phyloP scores from a whole-genome alignment of 1,284 basidiomycete species.

The Fereydounia khargensis region DNA sequence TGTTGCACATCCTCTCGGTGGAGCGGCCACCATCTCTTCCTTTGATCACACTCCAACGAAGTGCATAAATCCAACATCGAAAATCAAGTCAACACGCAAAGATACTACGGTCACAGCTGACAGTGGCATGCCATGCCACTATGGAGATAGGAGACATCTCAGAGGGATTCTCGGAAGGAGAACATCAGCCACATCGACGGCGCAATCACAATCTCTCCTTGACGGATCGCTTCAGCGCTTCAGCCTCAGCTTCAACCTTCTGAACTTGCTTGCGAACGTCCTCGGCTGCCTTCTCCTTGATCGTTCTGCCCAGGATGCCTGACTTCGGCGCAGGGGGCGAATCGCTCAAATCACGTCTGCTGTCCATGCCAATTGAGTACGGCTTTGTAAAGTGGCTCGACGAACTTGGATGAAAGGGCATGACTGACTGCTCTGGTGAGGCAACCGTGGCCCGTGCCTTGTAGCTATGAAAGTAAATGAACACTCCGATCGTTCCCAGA shows the following conservation, averaged over 20 bases:
- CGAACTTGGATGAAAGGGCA: slow-evolving; percentile 2
- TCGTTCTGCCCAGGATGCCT: slow-evolving; percentile 10
- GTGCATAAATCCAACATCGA: no score
- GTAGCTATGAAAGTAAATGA: slow-evolving; percentile 12
- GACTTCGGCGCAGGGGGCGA: slow-evolving; percentile 2
- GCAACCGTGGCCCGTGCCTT: slow-evolving; percentile 10
- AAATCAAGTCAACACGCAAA: no score
- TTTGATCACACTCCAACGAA: no score
- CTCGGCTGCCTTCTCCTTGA: slow-evolving; percentile 12
- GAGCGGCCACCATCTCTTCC: no score
- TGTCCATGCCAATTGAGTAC: slow-evolving; percentile 4
- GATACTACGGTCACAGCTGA: no score
- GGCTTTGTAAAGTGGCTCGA: slow-evolving; percentile 3
- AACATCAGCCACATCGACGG: no score
- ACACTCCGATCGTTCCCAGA: slow-evolving; percentile 13
- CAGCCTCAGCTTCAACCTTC: not conserved
- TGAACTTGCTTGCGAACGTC: slow-evolving; percentile 11
- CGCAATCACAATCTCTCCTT: not conserved
- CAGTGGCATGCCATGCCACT: no score
- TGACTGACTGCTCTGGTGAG: slow-evolving; percentile 9
- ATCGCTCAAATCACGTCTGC: slow-evolving; percentile 8
- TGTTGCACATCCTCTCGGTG: no score
- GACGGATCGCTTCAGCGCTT: slow-evolving; percentile 1
- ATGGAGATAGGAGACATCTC: no score
- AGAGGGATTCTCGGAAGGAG: no score